Base-by-base conservation (phyloP, 1,284 basidiomycete genomes). In the Filobasidium uniguttulatum region DNA sequence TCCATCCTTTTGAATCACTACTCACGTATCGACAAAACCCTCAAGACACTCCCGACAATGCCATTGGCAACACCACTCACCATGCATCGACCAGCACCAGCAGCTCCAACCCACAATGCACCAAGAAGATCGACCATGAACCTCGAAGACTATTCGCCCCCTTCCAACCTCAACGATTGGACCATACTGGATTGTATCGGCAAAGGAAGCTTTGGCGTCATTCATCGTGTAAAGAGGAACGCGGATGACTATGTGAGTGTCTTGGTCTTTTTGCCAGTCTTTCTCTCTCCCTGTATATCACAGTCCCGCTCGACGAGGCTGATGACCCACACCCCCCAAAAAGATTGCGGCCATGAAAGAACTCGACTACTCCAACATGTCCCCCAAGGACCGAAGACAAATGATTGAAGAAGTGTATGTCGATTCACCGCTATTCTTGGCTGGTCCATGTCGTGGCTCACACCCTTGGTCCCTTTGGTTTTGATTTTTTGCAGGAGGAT, bases 401-500 rank as follows among this genome's bases (percentile, higher is more conserved):
- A 90, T 97, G 53, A 84, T 93, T 4, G 81, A 90, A n/a, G 93
- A 98, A 79, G 91, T 97, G 88, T 93, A 65, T 63, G 85, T 76
- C 22, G 50, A 30, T 34, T 9, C n/a, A 14, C 33, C 6, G 14
- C 28, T 46, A 23, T 34, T 33, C 23, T 46, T 36, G 12, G 22
- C 20, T 34, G 15, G 15, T n/a, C 30, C 7, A 26, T 41, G 36
- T 23, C 26, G 19, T 31, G 19, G 33, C 31, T 29, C n/a, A 34
- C 6, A 22, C 33, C 15, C 34, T 17, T 12, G 40, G 33, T 12
- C 14, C 40, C 20, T 23, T 29, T 8, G 29, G 25, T 37, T 26
- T 14, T 12, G 15, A 54, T 19, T 8, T 37, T 26, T 12, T 12
- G 26, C 60, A 94, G 89, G 38, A 94, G 94, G 63, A 98, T 97